phyloP scores from a whole-genome alignment of 2,329 filamentous ascomycete genomes.

The Penicillium sp. region DNA sequence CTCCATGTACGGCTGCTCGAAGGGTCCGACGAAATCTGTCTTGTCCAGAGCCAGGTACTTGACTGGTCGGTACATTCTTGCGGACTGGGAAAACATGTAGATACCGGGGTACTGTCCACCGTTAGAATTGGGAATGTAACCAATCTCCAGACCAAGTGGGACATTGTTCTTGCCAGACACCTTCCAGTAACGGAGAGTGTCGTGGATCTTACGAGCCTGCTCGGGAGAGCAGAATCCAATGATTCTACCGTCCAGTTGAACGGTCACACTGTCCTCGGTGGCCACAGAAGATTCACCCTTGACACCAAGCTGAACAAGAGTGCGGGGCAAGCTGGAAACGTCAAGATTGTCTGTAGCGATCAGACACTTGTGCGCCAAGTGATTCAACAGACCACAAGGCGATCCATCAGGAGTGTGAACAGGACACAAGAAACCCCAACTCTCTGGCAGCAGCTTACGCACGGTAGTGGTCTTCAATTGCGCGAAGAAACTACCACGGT shows the following conservation, averaged over 20 bases:
- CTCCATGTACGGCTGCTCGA: conserved; percentile 98
- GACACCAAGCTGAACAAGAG: conserved; percentile 78
- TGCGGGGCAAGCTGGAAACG: conserved; percentile 69
- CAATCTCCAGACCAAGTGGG: conserved; percentile 83
- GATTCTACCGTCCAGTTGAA: conserved; percentile 87
- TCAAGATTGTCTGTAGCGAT: conserved; percentile 77
- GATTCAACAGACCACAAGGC: conserved; percentile 91
- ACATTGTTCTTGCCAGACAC: conserved; percentile 81
- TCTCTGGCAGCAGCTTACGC: conserved; percentile 90
- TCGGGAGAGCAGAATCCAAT: conserved; percentile 87
- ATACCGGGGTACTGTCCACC: conserved; percentile 95
- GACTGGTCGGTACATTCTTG: conserved; percentile 86
- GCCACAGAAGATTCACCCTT: conserved; percentile 73
- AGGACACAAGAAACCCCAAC: conserved; percentile 96
- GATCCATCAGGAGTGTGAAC: conserved; percentile 96
- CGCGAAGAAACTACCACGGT: conserved; percentile 98
- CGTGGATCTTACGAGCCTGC: conserved; percentile 76
- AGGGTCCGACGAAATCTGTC: conserved; percentile 84
- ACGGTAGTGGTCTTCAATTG: conserved; percentile 97
- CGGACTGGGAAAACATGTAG: conserved; percentile 84
- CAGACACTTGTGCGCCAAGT: conserved; percentile 91
- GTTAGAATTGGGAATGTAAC: conserved; percentile 81
- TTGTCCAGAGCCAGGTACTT: conserved; percentile 87
- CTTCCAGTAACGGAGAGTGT: conserved; percentile 93
- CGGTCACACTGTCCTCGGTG: conserved; percentile 77